Evolutionary conservation across 2,329 filamentous ascomycete genomes (phyloP).

Genomic region (Trichoderma gracile): DNA sequence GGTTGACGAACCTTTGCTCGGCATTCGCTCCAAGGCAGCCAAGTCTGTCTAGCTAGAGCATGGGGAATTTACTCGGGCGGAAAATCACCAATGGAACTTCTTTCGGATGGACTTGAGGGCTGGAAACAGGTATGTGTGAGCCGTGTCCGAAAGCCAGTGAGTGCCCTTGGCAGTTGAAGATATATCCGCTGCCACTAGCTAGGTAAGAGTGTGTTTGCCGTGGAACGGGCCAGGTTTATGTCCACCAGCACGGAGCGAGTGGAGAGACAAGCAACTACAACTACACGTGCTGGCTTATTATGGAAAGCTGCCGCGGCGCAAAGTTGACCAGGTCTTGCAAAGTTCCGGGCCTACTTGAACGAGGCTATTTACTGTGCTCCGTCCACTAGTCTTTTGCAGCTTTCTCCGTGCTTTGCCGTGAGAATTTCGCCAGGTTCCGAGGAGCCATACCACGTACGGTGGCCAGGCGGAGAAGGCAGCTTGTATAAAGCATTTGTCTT

Average conservation of each 20-base stretch:
- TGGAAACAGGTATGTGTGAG: background rate
- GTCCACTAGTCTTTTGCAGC: background rate
- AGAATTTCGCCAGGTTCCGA: background rate
- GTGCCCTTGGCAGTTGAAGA: background rate
- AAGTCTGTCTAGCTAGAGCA: background rate
- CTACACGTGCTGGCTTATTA: background rate
- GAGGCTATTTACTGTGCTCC: background rate
- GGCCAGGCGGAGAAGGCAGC: background rate
- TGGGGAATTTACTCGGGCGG: background rate
- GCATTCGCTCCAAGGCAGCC: background rate
- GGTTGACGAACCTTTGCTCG: background rate
- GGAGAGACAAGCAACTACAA: background rate
- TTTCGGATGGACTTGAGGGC: background rate
- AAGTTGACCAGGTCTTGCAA: background rate
- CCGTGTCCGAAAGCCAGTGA: background rate
- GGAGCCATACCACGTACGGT: background rate
- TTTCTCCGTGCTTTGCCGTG: background rate
- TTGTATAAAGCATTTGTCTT: background rate
- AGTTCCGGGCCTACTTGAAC: background rate
- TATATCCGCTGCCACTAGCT: conserved; percentile 9
- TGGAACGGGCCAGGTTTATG: background rate
- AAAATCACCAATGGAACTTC: background rate
- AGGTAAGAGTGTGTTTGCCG: background rate
- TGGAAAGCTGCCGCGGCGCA: background rate
- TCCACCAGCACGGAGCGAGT: background rate